Conservation (phyloP, 1,139 yeast species). For the Komagataea norvegica region DNA sequence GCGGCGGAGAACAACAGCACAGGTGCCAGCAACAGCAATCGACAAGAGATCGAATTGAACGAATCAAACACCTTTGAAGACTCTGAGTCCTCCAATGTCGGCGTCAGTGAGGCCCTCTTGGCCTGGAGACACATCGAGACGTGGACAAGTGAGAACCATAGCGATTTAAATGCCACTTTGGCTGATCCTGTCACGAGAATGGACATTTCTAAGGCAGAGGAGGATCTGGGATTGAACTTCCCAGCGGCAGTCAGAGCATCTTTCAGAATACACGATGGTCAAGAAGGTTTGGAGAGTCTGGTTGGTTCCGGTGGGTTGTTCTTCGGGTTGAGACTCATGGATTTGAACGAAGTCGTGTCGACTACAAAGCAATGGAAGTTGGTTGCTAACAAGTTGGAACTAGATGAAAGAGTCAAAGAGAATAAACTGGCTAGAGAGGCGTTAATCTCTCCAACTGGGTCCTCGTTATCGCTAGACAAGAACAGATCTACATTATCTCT, state of each 20-base stretch:
- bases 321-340: slow-evolving; percentile 61
- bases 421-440: slow-evolving; percentile 16
- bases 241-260: slow-evolving; percentile 62
- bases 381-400: slow-evolving; percentile 47
- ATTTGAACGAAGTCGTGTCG: slow-evolving; percentile 57
- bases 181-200: slow-evolving; percentile 60
- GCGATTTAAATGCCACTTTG: slow-evolving; percentile 52
- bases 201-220: slow-evolving; percentile 61
- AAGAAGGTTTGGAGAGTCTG: slow-evolving; percentile 43
- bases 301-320: slow-evolving; percentile 57
- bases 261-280: slow-evolving; percentile 65
- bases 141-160: slow-evolving; percentile 52
- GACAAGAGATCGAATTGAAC: slow-evolving; percentile 22
- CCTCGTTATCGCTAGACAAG: slow-evolving; percentile 19
- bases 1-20: slow-evolving; percentile 3
- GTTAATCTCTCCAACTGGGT: slow-evolving; percentile 23
- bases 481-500: slow-evolving; percentile 17
- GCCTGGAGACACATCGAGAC: slow-evolving; percentile 70
- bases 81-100: slow-evolving; percentile 35
- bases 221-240: slow-evolving; percentile 50
- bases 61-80: slow-evolving; percentile 23
- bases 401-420: slow-evolving; percentile 15
- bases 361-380: slow-evolving; percentile 67
- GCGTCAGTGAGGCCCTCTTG: slow-evolving; percentile 56
- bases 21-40: slow-evolving; percentile 7